Evolutionary conservation across 2,329 filamentous ascomycete species (phyloP).

Genomic region (Rutstroemia sp.): DNA sequence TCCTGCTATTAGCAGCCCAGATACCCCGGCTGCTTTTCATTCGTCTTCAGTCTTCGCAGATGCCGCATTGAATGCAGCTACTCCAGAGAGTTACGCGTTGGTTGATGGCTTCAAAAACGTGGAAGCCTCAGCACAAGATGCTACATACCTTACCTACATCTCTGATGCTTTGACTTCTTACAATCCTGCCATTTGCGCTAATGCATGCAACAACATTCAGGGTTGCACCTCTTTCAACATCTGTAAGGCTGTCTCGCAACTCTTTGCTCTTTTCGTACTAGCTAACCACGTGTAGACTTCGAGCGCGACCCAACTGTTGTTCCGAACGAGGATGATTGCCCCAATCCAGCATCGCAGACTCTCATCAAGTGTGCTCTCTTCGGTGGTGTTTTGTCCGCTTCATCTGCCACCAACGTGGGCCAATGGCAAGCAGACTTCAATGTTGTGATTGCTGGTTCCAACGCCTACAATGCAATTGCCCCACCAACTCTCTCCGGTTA

Average conservation of each 20-base stretch:
- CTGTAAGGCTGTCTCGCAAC: background rate
- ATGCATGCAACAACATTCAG: slow-evolving; percentile 6
- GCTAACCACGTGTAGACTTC: background rate
- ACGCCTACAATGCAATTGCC: slow-evolving; percentile 3
- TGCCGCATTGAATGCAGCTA: slow-evolving; percentile 1
- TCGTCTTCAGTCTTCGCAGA: background rate
- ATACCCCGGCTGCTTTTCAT: background rate
- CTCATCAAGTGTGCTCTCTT: slow-evolving; percentile 9
- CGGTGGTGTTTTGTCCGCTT: slow-evolving; percentile 3
- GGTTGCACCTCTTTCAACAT: slow-evolving; percentile 8
- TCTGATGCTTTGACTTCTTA: slow-evolving; percentile 6
- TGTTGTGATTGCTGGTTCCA: slow-evolving; percentile 8
- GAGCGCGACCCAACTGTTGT: slow-evolving; percentile 4
- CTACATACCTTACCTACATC: slow-evolving; percentile 8
- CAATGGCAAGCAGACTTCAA: slow-evolving; percentile 7
- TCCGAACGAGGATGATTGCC: slow-evolving; percentile 1
- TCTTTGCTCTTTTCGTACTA: background rate
- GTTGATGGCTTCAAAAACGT: slow-evolving; percentile 1
- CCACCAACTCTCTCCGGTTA: slow-evolving; percentile 17
- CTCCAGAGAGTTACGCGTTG: background rate
- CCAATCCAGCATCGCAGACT: slow-evolving; percentile 5
- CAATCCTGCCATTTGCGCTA: slow-evolving; percentile 6
- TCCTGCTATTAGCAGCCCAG: background rate
- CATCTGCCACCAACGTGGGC: slow-evolving; percentile 2
- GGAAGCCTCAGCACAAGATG: background rate